A percentile compares a stretch with the other conserved stretches of the same genome.
phyloP scores from a whole-genome alignment of 192 early-diverging fungal species.

The Jimgerdemannia lactiflua region DNA sequence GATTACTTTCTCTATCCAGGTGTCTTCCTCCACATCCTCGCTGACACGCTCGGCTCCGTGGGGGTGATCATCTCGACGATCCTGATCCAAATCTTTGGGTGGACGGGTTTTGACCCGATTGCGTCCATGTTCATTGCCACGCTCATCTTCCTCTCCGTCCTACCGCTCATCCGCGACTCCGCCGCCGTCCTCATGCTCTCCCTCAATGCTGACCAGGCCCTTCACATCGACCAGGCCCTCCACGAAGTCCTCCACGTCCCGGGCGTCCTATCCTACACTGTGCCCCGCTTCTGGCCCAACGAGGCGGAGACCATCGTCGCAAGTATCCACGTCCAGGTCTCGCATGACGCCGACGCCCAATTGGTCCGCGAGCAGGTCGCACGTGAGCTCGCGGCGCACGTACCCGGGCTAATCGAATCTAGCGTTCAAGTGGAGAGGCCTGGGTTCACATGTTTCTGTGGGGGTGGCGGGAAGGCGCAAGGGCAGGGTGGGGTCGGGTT shows the following conservation, averaged over 20 bases:
- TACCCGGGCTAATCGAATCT: constrained; percentile 47
- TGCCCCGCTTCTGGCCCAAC: constrained; percentile 58
- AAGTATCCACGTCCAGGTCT: constrained; percentile 45
- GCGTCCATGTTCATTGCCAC: constrained; percentile 90
- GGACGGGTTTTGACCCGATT: constrained; percentile 95
- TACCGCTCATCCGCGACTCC: constrained; percentile 79
- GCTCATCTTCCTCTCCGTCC: constrained; percentile 81
- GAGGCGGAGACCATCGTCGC: constrained; percentile 48
- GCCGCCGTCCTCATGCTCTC: constrained; percentile 52
- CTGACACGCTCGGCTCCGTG: constrained; percentile 92
- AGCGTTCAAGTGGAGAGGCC: constrained; percentile 45
- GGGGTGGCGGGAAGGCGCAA: too few relatives aligned
- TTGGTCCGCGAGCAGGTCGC: constrained; percentile 37
- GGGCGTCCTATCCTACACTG: constrained; percentile 36
- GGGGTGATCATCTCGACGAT: constrained; percentile 95
- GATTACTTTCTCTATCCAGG: too few relatives aligned
- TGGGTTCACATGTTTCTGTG: too few relatives aligned
- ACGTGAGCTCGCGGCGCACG: constrained; percentile 38
- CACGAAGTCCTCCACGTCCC: constrained; percentile 38
- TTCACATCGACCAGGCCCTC: constrained; percentile 42
- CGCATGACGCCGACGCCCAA: constrained; percentile 21
- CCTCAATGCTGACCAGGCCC: constrained; percentile 34
- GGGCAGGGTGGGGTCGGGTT: too few relatives aligned
- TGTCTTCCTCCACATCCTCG: constrained; percentile 92
- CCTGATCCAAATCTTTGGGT: constrained; percentile 84